Percentiles rank a stretch among this genome's conserved stretches.
Conservation (phyloP, 129 eudicot genomes). For the Lactuca saligna region DNA sequence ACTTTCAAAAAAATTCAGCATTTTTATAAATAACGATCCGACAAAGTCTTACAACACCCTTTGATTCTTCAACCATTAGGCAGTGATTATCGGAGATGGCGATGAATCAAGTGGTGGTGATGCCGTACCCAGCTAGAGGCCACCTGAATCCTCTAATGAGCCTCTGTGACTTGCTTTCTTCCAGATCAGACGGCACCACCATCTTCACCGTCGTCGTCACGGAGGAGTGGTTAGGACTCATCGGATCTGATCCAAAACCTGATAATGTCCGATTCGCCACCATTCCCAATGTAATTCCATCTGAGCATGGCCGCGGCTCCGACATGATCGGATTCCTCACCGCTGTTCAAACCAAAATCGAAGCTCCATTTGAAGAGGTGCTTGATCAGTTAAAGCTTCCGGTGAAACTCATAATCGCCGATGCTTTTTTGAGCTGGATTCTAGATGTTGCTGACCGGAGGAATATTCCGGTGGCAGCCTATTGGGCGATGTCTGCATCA, state of each 20-base stretch:
- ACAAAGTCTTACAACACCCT: background rate
- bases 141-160: conserved; percentile 70
- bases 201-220: conserved; percentile 58
- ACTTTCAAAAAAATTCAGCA: background rate
- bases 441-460: conserved; percentile 42
- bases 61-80: background rate
- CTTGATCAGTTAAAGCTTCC: conserved; percentile 40
- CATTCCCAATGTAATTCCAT: conserved; percentile 67
- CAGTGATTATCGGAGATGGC: background rate
- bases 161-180: conserved; percentile 43
- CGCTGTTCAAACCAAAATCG: conserved; percentile 42
- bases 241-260: conserved; percentile 30
- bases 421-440: conserved; percentile 45
- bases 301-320: conserved; percentile 53
- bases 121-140: conserved; percentile 75
- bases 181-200: conserved; percentile 19
- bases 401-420: conserved; percentile 47
- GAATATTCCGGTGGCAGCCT: conserved; percentile 62
- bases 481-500: conserved; percentile 50
- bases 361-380: conserved; percentile 43
- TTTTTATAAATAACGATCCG: background rate
- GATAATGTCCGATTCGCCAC: conserved; percentile 39
- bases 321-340: conserved; percentile 31
- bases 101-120: conserved; percentile 41
- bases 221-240: conserved; percentile 65